Conservation (phyloP, 257 asterid genomes). For the Gentiana dahurica region DNA sequence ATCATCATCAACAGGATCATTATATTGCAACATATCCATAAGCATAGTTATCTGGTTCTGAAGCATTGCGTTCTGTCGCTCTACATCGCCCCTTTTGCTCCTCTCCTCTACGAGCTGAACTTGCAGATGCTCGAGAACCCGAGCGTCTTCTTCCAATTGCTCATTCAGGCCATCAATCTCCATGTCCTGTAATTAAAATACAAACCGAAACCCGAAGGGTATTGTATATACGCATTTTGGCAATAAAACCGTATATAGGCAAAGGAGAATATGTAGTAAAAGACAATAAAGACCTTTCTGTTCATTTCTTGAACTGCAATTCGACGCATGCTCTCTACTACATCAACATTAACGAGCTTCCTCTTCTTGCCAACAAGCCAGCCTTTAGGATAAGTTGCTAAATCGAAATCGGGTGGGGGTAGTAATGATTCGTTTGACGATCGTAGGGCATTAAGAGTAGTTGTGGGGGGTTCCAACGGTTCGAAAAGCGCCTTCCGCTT, state of each 20-base stretch:
- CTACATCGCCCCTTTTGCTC: slow-evolving; percentile 79
- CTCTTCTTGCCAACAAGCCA: slow-evolving; percentile 95
- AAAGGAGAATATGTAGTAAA: neutral
- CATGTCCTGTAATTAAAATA: slow-evolving; percentile 57
- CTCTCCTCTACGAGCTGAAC: slow-evolving; percentile 84
- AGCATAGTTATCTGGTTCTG: slow-evolving; percentile 75
- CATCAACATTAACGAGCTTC: slow-evolving; percentile 93
- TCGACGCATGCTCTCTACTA: slow-evolving; percentile 94
- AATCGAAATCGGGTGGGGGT: slow-evolving; percentile 93
- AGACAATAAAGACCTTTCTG: slow-evolving; percentile 46
- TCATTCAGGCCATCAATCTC: slow-evolving; percentile 89
- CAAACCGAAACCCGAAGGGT: neutral
- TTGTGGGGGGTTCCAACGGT: slow-evolving; percentile 46
- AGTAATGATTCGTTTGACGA: slow-evolving; percentile 67
- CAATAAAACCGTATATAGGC: neutral
- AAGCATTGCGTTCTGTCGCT: slow-evolving; percentile 70
- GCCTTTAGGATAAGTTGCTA: slow-evolving; percentile 75
- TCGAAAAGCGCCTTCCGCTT: slow-evolving; percentile 82
- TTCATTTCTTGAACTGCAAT: slow-evolving; percentile 97
- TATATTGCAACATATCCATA: slow-evolving; percentile 88
- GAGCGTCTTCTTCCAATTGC: slow-evolving; percentile 83
- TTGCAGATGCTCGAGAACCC: slow-evolving; percentile 81
- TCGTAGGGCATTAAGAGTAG: slow-evolving; percentile 33
- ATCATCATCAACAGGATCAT: slow-evolving; percentile 39
- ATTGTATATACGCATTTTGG: neutral